These are phyloP conservation scores for Agaricus blazei DNA, from an alignment of 768 basidiomycete genomes.

Conservation along the genomic window DNA sequence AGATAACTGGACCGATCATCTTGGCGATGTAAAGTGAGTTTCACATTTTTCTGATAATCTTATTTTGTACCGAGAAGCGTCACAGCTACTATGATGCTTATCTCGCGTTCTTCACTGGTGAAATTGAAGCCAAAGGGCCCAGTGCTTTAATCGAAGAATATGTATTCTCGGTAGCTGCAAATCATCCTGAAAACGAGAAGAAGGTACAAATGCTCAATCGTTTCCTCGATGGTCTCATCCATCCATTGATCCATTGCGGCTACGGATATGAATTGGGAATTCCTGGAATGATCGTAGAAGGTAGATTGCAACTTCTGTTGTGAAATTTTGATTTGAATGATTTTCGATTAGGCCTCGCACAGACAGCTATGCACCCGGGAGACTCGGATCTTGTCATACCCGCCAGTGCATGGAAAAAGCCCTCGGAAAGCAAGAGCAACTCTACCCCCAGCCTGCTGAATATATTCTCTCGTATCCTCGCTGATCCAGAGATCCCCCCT, in stretches of 20 bases:
- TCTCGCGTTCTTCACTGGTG: constrained; percentile 46
- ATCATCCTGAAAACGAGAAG: constrained; percentile 26
- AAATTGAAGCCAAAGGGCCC: constrained; percentile 37
- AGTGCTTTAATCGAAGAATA: constrained; percentile 51
- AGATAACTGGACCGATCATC: constrained; percentile 48
- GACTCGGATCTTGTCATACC: constrained; percentile 18
- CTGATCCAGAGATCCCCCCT: constrained; percentile 1
- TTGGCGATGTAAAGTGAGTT: constrained; percentile 48
- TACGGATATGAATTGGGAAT: constrained; percentile 59
- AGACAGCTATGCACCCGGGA: constrained; percentile 43
- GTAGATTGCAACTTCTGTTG: constrained; percentile 22
- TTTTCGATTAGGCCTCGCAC: constrained; percentile 43
- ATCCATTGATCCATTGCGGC: constrained; percentile 61
- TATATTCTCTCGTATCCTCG: constrained; percentile 7
- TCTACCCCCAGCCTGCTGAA: constrained; percentile 3
- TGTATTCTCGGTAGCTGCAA: constrained; percentile 49
- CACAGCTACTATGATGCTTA: constrained; percentile 57
- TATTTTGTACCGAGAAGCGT: too few species aligned
- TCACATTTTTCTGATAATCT: neutral
- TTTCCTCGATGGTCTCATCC: constrained; percentile 50
- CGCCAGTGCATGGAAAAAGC: constrained; percentile 16
- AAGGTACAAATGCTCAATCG: constrained; percentile 43
- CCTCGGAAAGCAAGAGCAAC: neutral
- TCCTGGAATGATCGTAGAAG: constrained; percentile 58
- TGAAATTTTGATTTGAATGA: neutral